Percentiles rank a stretch among this genome's conserved stretches.
Evolutionary conservation across 352 stramenopile genomes (phyloP).

Genomic region (Globisporangium parvum): DNA sequence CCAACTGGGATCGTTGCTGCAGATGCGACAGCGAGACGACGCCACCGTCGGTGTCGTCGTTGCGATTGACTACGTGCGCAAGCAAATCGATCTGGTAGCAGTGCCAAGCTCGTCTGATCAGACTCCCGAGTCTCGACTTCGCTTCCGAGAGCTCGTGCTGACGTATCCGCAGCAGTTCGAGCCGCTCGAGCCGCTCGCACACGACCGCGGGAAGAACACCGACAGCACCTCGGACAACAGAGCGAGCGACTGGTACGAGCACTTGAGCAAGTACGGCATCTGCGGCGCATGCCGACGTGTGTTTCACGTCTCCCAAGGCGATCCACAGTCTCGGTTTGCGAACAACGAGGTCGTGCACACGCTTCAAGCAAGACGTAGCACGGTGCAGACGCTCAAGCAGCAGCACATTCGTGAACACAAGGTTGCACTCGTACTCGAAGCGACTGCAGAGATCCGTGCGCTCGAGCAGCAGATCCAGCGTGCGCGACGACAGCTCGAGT

Average conservation of each 20-base stretch:
- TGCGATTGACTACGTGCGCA: constrained; percentile 17
- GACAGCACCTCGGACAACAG: background rate
- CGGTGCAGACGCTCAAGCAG: constrained; percentile 23
- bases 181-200: constrained; percentile 20
- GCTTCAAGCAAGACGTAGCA: constrained; percentile 15
- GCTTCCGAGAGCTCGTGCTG: constrained; percentile 26
- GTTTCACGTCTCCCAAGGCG: constrained; percentile 33
- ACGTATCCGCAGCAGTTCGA: constrained; percentile 19
- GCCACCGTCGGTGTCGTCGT: constrained; percentile 13
- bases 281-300: constrained; percentile 42
- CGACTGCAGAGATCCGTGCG: constrained; percentile 20
- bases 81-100: constrained; percentile 18
- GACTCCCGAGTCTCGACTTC: background rate
- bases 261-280: constrained; percentile 30
- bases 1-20: constrained; percentile 17
- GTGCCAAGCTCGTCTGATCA: constrained; percentile 1
- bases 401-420: constrained; percentile 25
- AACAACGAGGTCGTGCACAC: constrained; percentile 21
- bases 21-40: background rate
- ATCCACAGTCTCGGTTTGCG: constrained; percentile 16
- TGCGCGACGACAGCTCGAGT: constrained; percentile 30
- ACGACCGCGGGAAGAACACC: constrained; percentile 9
- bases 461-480: constrained; percentile 18
- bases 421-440: constrained; percentile 24
- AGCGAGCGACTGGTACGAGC: constrained; percentile 2